These are phyloP conservation scores for Parastagonospora avenae DNA, from an alignment of 2,329 filamentous ascomycete genomes.

Conservation along the genomic window DNA sequence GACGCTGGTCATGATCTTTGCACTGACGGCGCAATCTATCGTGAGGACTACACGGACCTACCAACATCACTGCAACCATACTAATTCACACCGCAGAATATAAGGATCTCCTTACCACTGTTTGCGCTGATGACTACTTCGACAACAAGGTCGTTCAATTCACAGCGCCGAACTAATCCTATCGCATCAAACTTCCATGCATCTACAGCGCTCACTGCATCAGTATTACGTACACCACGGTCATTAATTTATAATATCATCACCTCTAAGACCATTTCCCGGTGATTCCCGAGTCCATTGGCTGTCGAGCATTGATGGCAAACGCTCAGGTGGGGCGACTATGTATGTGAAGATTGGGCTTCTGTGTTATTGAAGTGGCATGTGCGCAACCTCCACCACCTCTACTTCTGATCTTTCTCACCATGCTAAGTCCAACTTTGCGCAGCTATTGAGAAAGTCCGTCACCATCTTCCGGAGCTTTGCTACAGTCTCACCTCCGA, in stretches of 20 bases:
- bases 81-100: constrained; percentile 20
- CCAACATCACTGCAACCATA: neutral
- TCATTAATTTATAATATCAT: too few relatives aligned
- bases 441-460: too few relatives aligned
- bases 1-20: constrained; percentile 11
- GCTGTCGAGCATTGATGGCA: neutral
- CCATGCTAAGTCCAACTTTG: too few relatives aligned
- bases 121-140: constrained; percentile 12
- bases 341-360: too few relatives aligned
- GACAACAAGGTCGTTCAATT: constrained; percentile 18
- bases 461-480: too few relatives aligned
- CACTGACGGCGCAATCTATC: constrained; percentile 19
- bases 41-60: constrained; percentile 8
- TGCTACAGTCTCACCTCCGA: too few relatives aligned
- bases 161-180: neutral
- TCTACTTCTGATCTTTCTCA: too few relatives aligned
- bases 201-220: neutral
- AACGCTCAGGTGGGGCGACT: neutral
- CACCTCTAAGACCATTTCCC: constrained; percentile 9
- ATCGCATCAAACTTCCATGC: neutral
- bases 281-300: neutral
- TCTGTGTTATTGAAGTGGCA: too few relatives aligned
- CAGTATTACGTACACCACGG: neutral
- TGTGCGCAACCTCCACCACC: too few relatives aligned
- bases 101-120: constrained; percentile 14